Evolutionary conservation across 2,329 filamentous ascomycete species (phyloP).

Genomic region (Calonectria fujianensis): DNA sequence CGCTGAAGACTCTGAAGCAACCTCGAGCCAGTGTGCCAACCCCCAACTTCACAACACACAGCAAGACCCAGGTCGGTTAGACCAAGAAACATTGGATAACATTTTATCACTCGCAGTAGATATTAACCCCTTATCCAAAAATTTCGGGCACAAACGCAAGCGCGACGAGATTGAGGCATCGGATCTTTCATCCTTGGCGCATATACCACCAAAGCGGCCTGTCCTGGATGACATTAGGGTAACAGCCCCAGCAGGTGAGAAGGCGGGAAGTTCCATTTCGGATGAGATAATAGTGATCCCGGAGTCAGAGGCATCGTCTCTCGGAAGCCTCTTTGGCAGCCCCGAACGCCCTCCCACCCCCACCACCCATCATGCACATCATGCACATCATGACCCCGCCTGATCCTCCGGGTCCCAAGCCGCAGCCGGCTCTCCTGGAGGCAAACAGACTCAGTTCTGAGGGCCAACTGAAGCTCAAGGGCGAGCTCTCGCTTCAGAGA

Average conservation of each 20-base stretch:
- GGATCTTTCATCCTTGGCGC: not conserved
- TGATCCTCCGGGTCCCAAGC: not conserved
- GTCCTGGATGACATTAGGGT: not conserved
- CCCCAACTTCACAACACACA: not conserved
- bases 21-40: not conserved
- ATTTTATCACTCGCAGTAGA: not conserved
- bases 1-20: not conserved
- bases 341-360: not conserved
- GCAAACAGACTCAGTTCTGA: not conserved
- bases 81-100: not conserved
- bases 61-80: not conserved
- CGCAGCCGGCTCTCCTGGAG: not conserved
- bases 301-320: not conserved
- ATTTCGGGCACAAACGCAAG: not conserved
- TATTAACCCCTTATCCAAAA: not conserved
- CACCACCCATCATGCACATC: not conserved
- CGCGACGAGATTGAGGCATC: not conserved
- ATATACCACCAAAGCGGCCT: not conserved
- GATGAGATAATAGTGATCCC: not conserved
- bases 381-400: not conserved
- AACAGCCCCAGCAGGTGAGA: not conserved
- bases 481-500: slow-evolving; percentile 22
- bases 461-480: not conserved
- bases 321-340: not conserved
- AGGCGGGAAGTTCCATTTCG: not conserved